Evolutionary conservation across 768 basidiomycete genomes (phyloP).

Genomic region (Lentinus tigrinus): DNA sequence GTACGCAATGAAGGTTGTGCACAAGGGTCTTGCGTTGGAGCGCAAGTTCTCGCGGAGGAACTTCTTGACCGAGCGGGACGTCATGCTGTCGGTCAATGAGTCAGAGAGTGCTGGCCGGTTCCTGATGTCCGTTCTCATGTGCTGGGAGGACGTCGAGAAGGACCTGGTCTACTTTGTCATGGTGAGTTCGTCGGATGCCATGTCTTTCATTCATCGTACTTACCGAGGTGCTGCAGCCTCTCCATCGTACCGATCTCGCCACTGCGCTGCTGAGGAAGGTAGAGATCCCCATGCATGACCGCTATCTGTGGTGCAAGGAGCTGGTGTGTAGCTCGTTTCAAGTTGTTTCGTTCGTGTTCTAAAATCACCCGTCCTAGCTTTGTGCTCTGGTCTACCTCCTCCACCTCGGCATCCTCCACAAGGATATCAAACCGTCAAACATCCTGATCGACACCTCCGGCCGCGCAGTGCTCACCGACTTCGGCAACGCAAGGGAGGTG

Average conservation of each 20-base stretch:
- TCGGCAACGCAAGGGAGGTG: slow-evolving; percentile 33
- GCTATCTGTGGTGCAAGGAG: slow-evolving; percentile 11
- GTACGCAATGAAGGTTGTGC: slow-evolving; percentile 8
- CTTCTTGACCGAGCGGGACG: background rate
- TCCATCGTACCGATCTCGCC: background rate
- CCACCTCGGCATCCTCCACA: slow-evolving; percentile 44
- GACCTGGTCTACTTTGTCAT: slow-evolving; percentile 2
- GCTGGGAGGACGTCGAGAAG: background rate
- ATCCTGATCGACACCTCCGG: slow-evolving; percentile 40
- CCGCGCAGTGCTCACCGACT: slow-evolving; percentile 40
- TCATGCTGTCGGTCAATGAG: background rate
- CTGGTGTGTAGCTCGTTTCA: slow-evolving; percentile 2
- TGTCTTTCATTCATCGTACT: background rate
- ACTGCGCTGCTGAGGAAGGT: background rate
- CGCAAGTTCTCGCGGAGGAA: background rate
- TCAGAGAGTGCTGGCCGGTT: background rate
- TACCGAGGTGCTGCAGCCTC: slow-evolving; percentile 1
- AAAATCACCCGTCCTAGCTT: slow-evolving; percentile 14
- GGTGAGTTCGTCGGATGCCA: slow-evolving; percentile 3
- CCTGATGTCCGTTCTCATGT: background rate
- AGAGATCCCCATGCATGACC: background rate
- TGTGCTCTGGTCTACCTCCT: slow-evolving; percentile 34
- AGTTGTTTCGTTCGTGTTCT: no score
- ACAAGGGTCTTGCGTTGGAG: background rate
- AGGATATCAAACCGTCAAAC: slow-evolving; percentile 53